Evolutionary conservation across 148 eudicot species (phyloP), one percentile per base, ranked within the genome.

Genomic region (Vaccinium macrocarpon): DNA sequence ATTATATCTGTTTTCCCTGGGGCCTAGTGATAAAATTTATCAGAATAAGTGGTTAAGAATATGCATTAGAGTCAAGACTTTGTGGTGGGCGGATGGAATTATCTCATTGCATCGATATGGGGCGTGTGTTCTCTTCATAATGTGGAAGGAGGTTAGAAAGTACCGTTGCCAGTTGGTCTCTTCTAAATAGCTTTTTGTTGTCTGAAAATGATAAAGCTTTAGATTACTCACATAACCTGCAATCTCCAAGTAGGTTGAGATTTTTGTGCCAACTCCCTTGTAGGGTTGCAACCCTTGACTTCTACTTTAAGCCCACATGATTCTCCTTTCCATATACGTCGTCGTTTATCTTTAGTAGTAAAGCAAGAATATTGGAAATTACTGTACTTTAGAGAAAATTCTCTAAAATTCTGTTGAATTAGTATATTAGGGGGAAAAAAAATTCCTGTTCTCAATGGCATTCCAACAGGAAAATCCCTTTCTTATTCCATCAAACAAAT

Each of bases 91-190:
- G 19, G 46, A 74, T 74, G n/a, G 50, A 42, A 27, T 42, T 19
- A 35, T 74, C 52, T 42, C 52, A 42, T 74, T 74, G 78, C 27
- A 74, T 35, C 32, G 25, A 74, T 2, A 3, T 23, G 51, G 77
- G 23, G 18, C 10, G 19, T 42, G 51, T 38, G 50, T 38, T 74
- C 18, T 42, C 32, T 76, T 76, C 6, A 76, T 50, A n/a, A 76
- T n/a, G 79, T 76, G 79, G 32, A 76, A 76, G 46, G 81, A 15
- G 14, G 19, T 53, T 53, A 27, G 46, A 78, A 53, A 53, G 32
- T 78, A 14, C 11, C 27, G 23, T 53, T 52, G 12, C 61, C 21
- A 29, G 6, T 29, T 25, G 5, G 53, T 75, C 32, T 21, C 56
- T 27, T 27, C 12, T 51, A 15, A 78, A 27, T 53, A 52, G 56